Conservation (phyloP, 768 basidiomycete genomes). For the Termitomyces sp. region DNA sequence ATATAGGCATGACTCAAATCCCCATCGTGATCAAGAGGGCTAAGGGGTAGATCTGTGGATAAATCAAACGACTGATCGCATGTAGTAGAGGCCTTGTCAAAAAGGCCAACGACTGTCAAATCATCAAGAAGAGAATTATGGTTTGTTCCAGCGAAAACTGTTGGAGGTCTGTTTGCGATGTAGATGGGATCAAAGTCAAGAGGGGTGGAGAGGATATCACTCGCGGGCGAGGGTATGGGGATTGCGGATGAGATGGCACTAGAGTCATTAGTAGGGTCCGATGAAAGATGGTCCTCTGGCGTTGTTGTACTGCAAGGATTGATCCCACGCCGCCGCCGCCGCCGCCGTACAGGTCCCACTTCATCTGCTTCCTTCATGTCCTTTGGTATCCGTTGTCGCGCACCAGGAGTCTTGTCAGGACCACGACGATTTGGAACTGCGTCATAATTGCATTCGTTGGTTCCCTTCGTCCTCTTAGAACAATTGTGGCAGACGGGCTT, state of each 20-base stretch:
- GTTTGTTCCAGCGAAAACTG: neutral
- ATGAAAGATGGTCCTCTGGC: slow-evolving; percentile 1
- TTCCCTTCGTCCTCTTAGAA: slow-evolving; percentile 38
- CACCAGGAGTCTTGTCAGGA: slow-evolving; percentile 76
- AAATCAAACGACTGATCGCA: slow-evolving; percentile 15
- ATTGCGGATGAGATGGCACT: neutral
- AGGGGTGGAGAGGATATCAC: slow-evolving; percentile 10
- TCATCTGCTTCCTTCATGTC: slow-evolving; percentile 31
- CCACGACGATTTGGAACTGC: slow-evolving; percentile 70
- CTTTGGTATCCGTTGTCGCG: slow-evolving; percentile 56
- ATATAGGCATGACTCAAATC: slow-evolving; percentile 7
- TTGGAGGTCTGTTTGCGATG: neutral
- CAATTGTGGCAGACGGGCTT: slow-evolving; percentile 77
- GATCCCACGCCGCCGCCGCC: slow-evolving; percentile 23
- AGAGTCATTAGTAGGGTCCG: slow-evolving; percentile 1
- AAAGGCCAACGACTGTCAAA: neutral
- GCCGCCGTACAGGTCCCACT: slow-evolving; percentile 25
- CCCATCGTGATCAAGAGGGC: neutral
- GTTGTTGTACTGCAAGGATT: slow-evolving; percentile 7
- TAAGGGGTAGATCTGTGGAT: slow-evolving; percentile 12
- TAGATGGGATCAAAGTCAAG: slow-evolving; percentile 4
- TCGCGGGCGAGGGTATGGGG: slow-evolving; percentile 9
- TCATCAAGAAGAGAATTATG: neutral
- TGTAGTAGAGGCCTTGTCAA: slow-evolving; percentile 1
- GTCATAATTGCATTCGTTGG: slow-evolving; percentile 60